These are phyloP conservation scores for Sporopachydermia quercuum DNA, from an alignment of 805 yeast genomes.

Conservation along the genomic window DNA sequence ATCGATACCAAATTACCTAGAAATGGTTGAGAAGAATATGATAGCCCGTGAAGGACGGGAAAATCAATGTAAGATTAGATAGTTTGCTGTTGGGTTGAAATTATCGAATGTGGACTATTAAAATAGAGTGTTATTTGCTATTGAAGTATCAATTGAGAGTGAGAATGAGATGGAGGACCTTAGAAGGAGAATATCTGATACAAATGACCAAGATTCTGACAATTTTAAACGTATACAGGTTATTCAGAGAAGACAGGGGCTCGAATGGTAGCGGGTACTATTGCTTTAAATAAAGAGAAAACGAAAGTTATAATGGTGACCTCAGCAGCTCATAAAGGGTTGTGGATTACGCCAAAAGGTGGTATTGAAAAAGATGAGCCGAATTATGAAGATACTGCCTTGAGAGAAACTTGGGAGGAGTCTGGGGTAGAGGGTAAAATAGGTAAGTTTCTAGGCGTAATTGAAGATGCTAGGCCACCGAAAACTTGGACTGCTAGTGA, in stretches of 20 bases:
- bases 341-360: conserved; percentile 92
- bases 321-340: conserved; percentile 50
- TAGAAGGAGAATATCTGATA: background rate
- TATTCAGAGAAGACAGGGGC: conserved; percentile 53
- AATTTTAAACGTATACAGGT: conserved; percentile 16
- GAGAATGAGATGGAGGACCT: no score
- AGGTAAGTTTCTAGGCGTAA: conserved; percentile 39
- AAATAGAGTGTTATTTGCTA: background rate
- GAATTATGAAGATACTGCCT: conserved; percentile 39
- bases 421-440: conserved; percentile 75
- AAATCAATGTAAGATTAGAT: conserved; percentile 15
- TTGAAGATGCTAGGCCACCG: conserved; percentile 44
- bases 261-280: conserved; percentile 85
- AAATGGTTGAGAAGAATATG: conserved; percentile 15
- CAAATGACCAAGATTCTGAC: conserved; percentile 7
- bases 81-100: background rate
- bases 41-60: conserved; percentile 22
- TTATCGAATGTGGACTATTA: background rate
- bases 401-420: conserved; percentile 95
- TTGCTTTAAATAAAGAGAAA: conserved; percentile 45
- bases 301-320: conserved; percentile 63
- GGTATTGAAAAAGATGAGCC: conserved; percentile 77
- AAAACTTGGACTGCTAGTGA: conserved; percentile 24
- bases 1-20: no score
- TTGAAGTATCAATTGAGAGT: no score